These are phyloP conservation scores for Eucalyptus decipiens DNA, from an alignment of 345 rosid genomes.

Conservation along the genomic window DNA sequence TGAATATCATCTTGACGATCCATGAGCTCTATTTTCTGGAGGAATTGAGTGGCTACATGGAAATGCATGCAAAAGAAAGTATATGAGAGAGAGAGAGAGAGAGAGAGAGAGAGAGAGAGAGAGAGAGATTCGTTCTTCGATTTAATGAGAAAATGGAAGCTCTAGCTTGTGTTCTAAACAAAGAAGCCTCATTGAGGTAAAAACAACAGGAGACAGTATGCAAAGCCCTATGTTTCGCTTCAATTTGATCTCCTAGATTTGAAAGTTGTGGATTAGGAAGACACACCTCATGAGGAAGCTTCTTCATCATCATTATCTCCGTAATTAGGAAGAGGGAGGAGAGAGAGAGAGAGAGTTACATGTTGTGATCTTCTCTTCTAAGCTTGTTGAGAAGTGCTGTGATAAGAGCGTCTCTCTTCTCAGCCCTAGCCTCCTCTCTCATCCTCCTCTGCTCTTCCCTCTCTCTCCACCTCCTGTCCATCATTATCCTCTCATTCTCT, in stretches of 20 bases:
- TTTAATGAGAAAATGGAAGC: background rate
- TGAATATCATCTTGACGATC: background rate
- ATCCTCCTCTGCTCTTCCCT: slow-evolving; percentile 81
- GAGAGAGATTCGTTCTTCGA: background rate
- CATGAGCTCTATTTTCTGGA: background rate
- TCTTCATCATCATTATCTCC: background rate
- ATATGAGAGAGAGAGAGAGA: background rate
- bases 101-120: background rate
- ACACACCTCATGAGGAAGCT: slow-evolving; percentile 11
- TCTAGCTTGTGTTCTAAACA: background rate
- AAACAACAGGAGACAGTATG: background rate
- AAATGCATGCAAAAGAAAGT: background rate
- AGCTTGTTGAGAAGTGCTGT: slow-evolving; percentile 68
- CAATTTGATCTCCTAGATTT: background rate
- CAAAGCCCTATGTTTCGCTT: background rate
- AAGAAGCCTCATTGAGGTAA: background rate
- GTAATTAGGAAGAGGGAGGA: background rate
- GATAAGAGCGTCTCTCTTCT: slow-evolving; percentile 78
- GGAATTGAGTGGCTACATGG: background rate
- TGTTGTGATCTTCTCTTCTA: slow-evolving; percentile 31
- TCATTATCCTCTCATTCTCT: slow-evolving; percentile 77
- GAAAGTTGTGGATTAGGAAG: background rate
- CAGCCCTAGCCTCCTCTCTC: slow-evolving; percentile 94
- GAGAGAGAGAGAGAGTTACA: background rate
- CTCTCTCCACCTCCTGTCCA: slow-evolving; percentile 87